These are phyloP conservation scores for Kockovaella imperatae DNA, from an alignment of 768 basidiomycete species.

Conservation along the genomic window DNA sequence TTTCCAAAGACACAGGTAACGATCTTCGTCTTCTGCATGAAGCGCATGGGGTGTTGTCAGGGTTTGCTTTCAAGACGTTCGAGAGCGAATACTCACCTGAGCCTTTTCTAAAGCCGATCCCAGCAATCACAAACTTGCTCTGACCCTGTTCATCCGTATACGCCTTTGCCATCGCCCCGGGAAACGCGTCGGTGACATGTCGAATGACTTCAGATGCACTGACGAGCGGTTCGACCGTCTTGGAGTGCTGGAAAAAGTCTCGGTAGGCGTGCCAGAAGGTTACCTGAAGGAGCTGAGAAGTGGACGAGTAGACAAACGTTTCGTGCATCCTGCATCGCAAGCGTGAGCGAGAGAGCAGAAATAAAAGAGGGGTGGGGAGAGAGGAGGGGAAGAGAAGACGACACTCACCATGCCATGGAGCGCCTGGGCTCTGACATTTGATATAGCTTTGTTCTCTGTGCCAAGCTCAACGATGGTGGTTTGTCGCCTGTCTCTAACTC, in stretches of 20 bases:
- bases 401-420: slow-evolving; percentile 40
- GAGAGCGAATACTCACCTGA: slow-evolving; percentile 21
- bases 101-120: slow-evolving; percentile 53
- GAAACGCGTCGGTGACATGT: slow-evolving; percentile 76
- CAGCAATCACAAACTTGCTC: slow-evolving; percentile 72
- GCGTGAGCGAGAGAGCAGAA: slow-evolving; percentile 1
- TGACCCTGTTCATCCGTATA: slow-evolving; percentile 50
- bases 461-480: slow-evolving; percentile 11
- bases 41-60: not conserved
- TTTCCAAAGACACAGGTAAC: slow-evolving; percentile 73
- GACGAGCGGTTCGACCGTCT: slow-evolving; percentile 49
- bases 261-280: slow-evolving; percentile 93
- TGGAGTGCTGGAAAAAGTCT: slow-evolving; percentile 59
- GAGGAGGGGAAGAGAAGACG: no score
- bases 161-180: slow-evolving; percentile 79
- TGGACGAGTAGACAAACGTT: slow-evolving; percentile 70
- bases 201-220: slow-evolving; percentile 92
- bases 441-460: slow-evolving; percentile 17
- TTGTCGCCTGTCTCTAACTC: slow-evolving; percentile 23
- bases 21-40: slow-evolving; percentile 52
- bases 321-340: slow-evolving; percentile 78
- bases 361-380: not conserved
- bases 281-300: slow-evolving; percentile 82
- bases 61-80: not conserved
- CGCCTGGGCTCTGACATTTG: slow-evolving; percentile 33